phyloP scores from a whole-genome alignment of 495 filamentous ascomycete genomes.

The Astrothelium macrocarpum region DNA sequence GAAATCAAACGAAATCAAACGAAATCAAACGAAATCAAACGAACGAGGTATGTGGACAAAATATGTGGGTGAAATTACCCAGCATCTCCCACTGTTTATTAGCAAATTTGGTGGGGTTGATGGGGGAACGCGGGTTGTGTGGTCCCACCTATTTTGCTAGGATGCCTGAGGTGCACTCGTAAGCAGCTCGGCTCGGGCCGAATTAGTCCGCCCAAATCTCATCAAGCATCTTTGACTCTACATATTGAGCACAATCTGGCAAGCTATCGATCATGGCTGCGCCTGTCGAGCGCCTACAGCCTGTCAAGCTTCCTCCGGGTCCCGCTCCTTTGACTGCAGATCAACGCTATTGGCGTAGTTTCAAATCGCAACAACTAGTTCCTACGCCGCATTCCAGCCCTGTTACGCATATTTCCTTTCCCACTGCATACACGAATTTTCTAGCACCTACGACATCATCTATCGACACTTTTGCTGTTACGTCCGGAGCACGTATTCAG shows the following conservation, averaged over 20 bases:
- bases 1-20: neutral
- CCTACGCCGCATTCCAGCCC: slow-evolving; percentile 77
- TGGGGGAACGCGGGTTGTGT: neutral
- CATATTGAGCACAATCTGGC: slow-evolving; percentile 8
- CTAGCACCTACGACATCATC: slow-evolving; percentile 36
- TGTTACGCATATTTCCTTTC: slow-evolving; percentile 80
- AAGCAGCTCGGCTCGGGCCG: too few species aligned
- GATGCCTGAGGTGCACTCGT: neutral
- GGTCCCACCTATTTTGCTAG: neutral
- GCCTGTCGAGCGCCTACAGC: slow-evolving; percentile 69
- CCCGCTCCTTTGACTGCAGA: slow-evolving; percentile 70
- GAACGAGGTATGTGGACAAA: neutral
- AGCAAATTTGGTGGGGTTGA: neutral
- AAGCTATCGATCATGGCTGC: slow-evolving; percentile 59
- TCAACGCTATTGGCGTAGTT: slow-evolving; percentile 89
- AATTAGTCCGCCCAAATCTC: too few species aligned
- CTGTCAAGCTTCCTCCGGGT: slow-evolving; percentile 70
- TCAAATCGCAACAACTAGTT: slow-evolving; percentile 77
- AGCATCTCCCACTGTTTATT: too few species aligned
- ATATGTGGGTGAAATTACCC: too few species aligned
- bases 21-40: neutral
- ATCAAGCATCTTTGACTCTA: too few species aligned
- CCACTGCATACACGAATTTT: slow-evolving; percentile 44
- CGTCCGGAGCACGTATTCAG: slow-evolving; percentile 81
- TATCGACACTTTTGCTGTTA: slow-evolving; percentile 80